Evolutionary conservation across 768 basidiomycete species (phyloP).

Genomic region (Panaeolus papilionaceus): DNA sequence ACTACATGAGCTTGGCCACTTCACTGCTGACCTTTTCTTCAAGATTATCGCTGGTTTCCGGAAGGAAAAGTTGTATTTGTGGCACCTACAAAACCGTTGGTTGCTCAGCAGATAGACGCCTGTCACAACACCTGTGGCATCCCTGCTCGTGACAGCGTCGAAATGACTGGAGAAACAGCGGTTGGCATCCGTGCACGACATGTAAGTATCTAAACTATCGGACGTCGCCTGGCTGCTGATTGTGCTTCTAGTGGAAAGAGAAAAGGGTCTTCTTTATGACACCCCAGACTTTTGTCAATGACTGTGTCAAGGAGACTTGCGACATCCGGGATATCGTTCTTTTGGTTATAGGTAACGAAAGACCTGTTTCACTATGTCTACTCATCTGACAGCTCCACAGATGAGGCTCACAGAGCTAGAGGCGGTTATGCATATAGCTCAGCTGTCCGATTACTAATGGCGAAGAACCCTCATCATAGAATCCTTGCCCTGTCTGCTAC

Average conservation of each 20-base stretch:
- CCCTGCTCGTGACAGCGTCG: slow-evolving; percentile 82
- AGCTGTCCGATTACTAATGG: slow-evolving; percentile 88
- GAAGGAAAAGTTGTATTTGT: slow-evolving; percentile 93
- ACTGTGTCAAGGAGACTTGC: slow-evolving; percentile 73
- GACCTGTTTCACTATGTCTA: slow-evolving; percentile 1
- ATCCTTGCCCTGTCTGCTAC: slow-evolving; percentile 95
- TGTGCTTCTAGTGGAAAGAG: slow-evolving; percentile 65
- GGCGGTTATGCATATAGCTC: slow-evolving; percentile 94
- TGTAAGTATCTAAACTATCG: slow-evolving; percentile 45
- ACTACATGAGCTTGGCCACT: neutral
- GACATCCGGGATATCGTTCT: slow-evolving; percentile 84
- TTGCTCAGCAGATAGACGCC: slow-evolving; percentile 93
- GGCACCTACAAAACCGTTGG: slow-evolving; percentile 95
- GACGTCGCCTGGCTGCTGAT: neutral
- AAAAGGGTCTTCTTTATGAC: slow-evolving; percentile 96
- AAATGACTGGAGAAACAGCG: slow-evolving; percentile 82
- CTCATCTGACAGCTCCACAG: slow-evolving; percentile 42
- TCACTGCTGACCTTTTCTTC: slow-evolving; percentile 12
- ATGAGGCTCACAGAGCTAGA: slow-evolving; percentile 94
- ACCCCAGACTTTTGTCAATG: slow-evolving; percentile 92
- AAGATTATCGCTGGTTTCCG: slow-evolving; percentile 93
- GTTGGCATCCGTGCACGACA: slow-evolving; percentile 59
- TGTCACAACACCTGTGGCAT: slow-evolving; percentile 95
- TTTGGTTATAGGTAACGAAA: slow-evolving; percentile 77
- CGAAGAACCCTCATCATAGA: slow-evolving; percentile 93